phyloP scores from a whole-genome alignment of 768 basidiomycete species.

The Tulasnella sp. region DNA sequence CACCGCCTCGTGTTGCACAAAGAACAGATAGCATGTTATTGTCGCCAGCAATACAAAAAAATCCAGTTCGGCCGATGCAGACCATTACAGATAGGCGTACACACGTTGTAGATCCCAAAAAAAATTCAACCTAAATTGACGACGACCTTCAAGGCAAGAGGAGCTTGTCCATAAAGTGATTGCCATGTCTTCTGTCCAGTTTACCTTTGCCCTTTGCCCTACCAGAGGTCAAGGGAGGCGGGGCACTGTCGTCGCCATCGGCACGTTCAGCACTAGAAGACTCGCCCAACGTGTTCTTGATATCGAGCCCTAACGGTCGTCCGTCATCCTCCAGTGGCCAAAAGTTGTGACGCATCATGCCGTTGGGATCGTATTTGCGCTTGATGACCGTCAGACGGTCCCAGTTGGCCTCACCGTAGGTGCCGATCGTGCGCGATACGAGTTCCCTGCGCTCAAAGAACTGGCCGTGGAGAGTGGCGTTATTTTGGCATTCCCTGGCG shows the following conservation, averaged over 20 bases:
- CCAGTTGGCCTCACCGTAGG: slow-evolving; percentile 43
- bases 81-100: no score
- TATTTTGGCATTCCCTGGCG: background rate
- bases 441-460: slow-evolving; percentile 1
- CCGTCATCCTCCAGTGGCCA: slow-evolving; percentile 63
- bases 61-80: no score
- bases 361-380: slow-evolving; percentile 58
- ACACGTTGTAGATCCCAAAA: no score
- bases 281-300: background rate
- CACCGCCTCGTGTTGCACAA: no score
- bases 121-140: no score
- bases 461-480: background rate
- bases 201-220: slow-evolving; percentile 13
- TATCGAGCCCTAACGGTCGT: slow-evolving; percentile 30
- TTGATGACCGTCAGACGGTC: slow-evolving; percentile 57
- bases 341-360: slow-evolving; percentile 63
- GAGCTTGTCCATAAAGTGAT: slow-evolving; percentile 14
- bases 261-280: background rate
- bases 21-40: no score
- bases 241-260: background rate
- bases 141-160: background rate
- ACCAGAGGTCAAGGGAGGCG: background rate
- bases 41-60: no score
- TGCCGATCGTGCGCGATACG: slow-evolving; percentile 9
- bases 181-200: background rate